These are phyloP conservation scores for Aspergillus diversus DNA, from an alignment of 495 filamentous ascomycete species.

Conservation along the genomic window DNA sequence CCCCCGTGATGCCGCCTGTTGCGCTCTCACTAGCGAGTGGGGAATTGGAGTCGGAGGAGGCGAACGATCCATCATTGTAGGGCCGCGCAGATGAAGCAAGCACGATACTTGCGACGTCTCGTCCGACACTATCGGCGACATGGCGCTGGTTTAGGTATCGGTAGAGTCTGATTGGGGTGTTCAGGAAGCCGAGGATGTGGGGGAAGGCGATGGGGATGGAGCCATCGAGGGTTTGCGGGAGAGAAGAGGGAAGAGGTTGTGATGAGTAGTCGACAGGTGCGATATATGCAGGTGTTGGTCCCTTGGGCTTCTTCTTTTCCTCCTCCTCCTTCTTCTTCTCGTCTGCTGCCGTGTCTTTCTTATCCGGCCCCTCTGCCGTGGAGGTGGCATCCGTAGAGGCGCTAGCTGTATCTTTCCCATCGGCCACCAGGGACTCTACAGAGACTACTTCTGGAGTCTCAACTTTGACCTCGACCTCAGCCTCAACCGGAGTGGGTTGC, in stretches of 20 bases:
- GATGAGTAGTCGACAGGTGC: constrained; percentile 67
- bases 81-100: constrained; percentile 63
- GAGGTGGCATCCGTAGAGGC: constrained; percentile 28
- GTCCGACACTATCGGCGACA: constrained; percentile 84
- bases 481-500: constrained; percentile 17
- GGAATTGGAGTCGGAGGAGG: constrained; percentile 29
- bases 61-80: constrained; percentile 36
- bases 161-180: constrained; percentile 83
- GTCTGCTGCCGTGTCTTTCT: constrained; percentile 7
- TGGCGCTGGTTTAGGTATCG: constrained; percentile 86
- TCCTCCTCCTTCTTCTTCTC: constrained; percentile 46
- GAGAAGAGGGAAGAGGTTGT: constrained; percentile 58
- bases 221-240: constrained; percentile 66
- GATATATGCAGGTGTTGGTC: constrained; percentile 64
- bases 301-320: constrained; percentile 53
- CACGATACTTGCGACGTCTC: constrained; percentile 84
- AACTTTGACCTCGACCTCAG: too few relatives aligned
- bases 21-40: neutral
- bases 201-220: constrained; percentile 77
- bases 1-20: constrained; percentile 13
- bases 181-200: constrained; percentile 90
- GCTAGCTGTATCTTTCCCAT: constrained; percentile 33
- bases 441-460: too few relatives aligned
- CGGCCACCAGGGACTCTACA: constrained; percentile 1
- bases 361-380: constrained; percentile 30